phyloP scores from a whole-genome alignment of 1,284 basidiomycete species.

The Apiotrichum akiyoshidainum region DNA sequence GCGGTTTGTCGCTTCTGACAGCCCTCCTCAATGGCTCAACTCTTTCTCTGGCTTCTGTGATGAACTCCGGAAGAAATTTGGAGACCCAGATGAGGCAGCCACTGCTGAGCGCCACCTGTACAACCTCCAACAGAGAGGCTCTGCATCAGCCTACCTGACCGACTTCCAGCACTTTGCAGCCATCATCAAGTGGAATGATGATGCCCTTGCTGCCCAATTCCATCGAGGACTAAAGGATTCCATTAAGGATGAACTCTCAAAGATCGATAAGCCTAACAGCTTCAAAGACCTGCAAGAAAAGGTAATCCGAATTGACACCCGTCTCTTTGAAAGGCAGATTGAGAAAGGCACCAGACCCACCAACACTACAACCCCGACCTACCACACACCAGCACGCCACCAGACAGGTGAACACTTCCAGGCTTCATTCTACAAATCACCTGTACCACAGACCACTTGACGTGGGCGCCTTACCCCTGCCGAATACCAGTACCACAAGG shows the following conservation, averaged over 20 bases:
- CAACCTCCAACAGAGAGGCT: conserved; percentile 15
- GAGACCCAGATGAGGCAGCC: conserved; percentile 17
- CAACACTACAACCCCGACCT: no score
- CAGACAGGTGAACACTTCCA: conserved; percentile 6
- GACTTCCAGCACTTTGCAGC: conserved; percentile 14
- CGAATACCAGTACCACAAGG: neutral
- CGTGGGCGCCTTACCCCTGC: neutral
- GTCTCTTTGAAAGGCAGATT: conserved; percentile 21
- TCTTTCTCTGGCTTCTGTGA: no score
- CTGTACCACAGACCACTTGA: no score
- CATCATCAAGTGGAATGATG: conserved; percentile 19
- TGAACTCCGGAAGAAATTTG: no score
- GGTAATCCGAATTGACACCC: conserved; percentile 16
- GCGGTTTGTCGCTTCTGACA: no score
- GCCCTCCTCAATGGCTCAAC: no score
- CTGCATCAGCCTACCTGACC: conserved; percentile 16
- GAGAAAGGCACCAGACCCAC: no score
- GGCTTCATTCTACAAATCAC: no score
- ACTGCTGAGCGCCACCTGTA: conserved; percentile 17
- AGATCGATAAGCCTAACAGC: neutral
- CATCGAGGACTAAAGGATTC: conserved; percentile 20
- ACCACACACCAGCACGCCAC: no score
- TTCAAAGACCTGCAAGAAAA: neutral
- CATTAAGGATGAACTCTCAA: conserved; percentile 22
- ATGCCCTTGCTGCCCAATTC: conserved; percentile 19